Evolutionary conservation across 2,329 filamentous ascomycete genomes (phyloP), one percentile per base, ranked within the genome.

Genomic region (Fusarium multiceps): DNA sequence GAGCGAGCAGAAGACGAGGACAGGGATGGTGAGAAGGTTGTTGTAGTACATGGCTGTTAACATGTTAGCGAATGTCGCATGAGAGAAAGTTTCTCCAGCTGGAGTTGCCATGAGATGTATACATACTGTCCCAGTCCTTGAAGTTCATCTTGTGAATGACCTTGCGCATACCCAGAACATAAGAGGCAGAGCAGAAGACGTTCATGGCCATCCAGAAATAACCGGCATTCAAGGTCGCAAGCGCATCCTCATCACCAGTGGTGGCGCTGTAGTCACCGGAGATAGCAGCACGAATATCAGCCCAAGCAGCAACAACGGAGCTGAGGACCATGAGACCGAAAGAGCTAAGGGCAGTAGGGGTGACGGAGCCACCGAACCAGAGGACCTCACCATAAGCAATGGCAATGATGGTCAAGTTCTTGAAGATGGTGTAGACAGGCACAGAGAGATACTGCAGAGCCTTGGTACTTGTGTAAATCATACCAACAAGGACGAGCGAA

Each of bases 91-190:
- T 9, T 12, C 12, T 13, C 32, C 34, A 46, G 37, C 53, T 66
- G 49, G 30, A 16, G 10, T 3, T 18, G 49, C 18, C 5, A 13
- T 8, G 6, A 13, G 16, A 13, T 6, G 6, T 37, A 7, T 41
- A 90, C 95, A 83, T 87, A 98, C 95, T 97, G 81, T 99, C 96
- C 86, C 97, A 98, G 80, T 98, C 96, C 87, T 97, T 98, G 85
- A 99, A 98, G 87, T 97, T 97, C 85, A 97, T 98, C 83, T 96
- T 89, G 90, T 98, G 98, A 81, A 99, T 98, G 71, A 97, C 91
- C 87, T 98, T 98, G 80, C 95, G 91, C 95, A 98, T 98, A 74
- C 92, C 89, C 71, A 99, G 83, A 47, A 98, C 86, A 76, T 97
- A 98, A 23, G 93, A 89, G 6, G 96, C 93, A 28, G 93, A 95